Evolutionary conservation across 2,329 filamentous ascomycete genomes (phyloP), one percentile per base, ranked within the genome.

Genomic region (Neoarthrinium moseri): DNA sequence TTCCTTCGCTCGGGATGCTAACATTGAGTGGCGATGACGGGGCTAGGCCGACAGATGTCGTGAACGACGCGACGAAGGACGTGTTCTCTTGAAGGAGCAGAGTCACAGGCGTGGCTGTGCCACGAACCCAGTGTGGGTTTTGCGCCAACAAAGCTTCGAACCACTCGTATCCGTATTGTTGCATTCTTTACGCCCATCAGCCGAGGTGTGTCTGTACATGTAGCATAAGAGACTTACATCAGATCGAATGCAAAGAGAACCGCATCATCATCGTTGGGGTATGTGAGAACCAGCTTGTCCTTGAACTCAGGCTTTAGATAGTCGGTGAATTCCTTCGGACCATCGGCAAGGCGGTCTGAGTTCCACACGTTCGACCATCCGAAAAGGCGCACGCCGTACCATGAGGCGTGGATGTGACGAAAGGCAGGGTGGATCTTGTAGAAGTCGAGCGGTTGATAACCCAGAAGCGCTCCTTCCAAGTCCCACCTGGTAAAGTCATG

Each of bases 261-360:
- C 0, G 78, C 77, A 44, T 81, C 78, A 33, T 81, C 78, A 32
- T 81, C 78, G 48, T 80, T 78, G 8, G 78, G 78, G 46, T 80
- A 80, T 0, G 76, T 79, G 10, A 81, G 56, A 3, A 73, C 72
- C 4, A 81, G 61, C 57, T 75, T 79, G 48, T 73, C 61, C 60
- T 80, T 80, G 60, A 71, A 77, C 46, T 74, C 69, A 0, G 77
- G 75, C 6, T 68, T 63, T 3, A 75, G 57, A 44, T 67, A 71
- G 48, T 77, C 72, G 1, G 61, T 51, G 43, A 65, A 80, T 10
- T 69, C 65, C 4, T 58, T 62, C 0, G 68, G 67, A 0, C 65
- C 47, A 13, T 55, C 54, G 1, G 45, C 48, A 1, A 71, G 56
- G 50, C 63, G 67, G 32, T 66, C 62, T 12, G 57, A 59, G 44